Percentiles rank a stretch among this genome's conserved stretches.
These are phyloP conservation scores for Talaromyces sp. DNA, from an alignment of 2,329 filamentous ascomycete genomes.

Conservation along the genomic window DNA sequence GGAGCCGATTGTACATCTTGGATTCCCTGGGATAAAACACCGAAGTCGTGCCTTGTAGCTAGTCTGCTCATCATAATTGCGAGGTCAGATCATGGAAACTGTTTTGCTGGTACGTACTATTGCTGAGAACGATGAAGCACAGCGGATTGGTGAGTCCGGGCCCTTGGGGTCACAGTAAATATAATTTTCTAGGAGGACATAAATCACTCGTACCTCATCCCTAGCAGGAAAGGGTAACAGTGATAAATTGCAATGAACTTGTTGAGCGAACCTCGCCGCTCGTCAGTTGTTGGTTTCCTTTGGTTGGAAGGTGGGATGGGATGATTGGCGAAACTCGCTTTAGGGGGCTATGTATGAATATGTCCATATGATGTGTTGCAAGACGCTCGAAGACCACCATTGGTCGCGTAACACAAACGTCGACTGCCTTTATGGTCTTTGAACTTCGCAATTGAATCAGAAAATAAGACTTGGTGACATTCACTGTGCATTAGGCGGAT, in stretches of 20 bases:
- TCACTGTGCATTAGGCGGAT: neutral
- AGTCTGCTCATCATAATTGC: neutral
- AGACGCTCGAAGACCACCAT: too few species aligned
- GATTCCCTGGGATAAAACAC: neutral
- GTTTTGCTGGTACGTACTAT: neutral
- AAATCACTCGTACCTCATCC: neutral
- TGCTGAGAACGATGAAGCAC: neutral
- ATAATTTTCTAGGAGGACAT: neutral
- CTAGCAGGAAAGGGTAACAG: neutral
- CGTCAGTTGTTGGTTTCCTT: neutral
- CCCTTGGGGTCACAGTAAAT: too few species aligned
- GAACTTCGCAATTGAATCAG: neutral
- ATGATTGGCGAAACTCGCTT: neutral
- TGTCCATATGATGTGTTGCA: too few species aligned
- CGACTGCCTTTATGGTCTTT: too few species aligned
- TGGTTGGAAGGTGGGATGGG: neutral
- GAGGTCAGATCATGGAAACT: neutral
- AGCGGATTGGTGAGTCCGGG: neutral
- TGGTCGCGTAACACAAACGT: neutral
- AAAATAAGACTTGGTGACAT: neutral
- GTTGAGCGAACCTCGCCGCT: neutral
- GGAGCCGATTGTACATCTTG: too few species aligned
- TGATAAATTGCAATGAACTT: neutral
- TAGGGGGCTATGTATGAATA: too few species aligned
- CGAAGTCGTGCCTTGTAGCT: neutral